A percentile compares a stretch with the other conserved stretches of the same genome.
Conservation (phyloP, 2,329 filamentous ascomycete genomes). For the Sphaerulina vaccinii region DNA sequence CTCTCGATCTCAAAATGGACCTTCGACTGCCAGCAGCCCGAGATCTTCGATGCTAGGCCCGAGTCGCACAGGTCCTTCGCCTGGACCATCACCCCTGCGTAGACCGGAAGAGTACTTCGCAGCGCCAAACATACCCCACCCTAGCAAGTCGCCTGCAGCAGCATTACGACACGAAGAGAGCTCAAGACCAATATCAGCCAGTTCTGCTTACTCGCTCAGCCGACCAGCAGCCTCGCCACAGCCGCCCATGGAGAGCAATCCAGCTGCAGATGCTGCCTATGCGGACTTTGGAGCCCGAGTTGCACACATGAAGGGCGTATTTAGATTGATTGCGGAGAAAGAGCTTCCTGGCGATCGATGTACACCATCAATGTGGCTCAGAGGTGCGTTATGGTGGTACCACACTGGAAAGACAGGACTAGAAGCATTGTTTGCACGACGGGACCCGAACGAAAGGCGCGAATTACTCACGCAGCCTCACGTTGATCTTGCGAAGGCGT, state of each 20-base stretch:
- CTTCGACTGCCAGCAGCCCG: slow-evolving; percentile 19
- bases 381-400: slow-evolving; percentile 86
- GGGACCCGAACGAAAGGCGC: slow-evolving; percentile 51
- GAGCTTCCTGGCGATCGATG: slow-evolving; percentile 64
- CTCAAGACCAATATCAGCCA: slow-evolving; percentile 25
- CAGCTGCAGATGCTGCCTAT: slow-evolving; percentile 64
- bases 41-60: slow-evolving; percentile 19
- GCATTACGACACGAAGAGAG: slow-evolving; percentile 25
- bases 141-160: slow-evolving; percentile 22
- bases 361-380: slow-evolving; percentile 58
- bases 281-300: slow-evolving; percentile 69
- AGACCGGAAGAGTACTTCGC: slow-evolving; percentile 27
- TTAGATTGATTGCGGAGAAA: slow-evolving; percentile 73
- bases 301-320: slow-evolving; percentile 71
- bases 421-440: slow-evolving; percentile 62
- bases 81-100: slow-evolving; percentile 21
- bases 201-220: slow-evolving; percentile 24
- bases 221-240: slow-evolving; percentile 26
- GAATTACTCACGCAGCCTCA: slow-evolving; percentile 70
- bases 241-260: slow-evolving; percentile 29
- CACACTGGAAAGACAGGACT: slow-evolving; percentile 74
- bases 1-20: slow-evolving; percentile 14
- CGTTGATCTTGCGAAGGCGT: slow-evolving; percentile 78
- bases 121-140: slow-evolving; percentile 8
- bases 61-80: slow-evolving; percentile 11